Base-by-base conservation (phyloP, 1,139 yeast species). In the Yarrowia galli region DNA sequence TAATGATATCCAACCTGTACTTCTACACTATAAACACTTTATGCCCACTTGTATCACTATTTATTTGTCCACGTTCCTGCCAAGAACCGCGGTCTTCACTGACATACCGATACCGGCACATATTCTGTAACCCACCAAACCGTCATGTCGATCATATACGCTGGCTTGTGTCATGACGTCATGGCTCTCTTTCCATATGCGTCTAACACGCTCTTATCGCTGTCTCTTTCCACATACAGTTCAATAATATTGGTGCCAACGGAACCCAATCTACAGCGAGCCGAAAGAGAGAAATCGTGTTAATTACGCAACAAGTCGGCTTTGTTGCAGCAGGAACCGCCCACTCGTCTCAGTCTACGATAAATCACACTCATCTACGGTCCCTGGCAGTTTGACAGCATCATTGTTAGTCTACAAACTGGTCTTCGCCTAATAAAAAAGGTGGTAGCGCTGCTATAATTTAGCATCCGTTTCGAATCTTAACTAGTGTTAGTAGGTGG, bases 391-490 rank as follows among this genome's bases (percentile, higher is more conserved):
- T n/a, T 28, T 42, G 38, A 42, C 63, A 54, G 45, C 56, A 53
- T 54, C 28, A 58, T 58, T 43, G 64, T 58, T 58, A 58, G 64
- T 58, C 32, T 58, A 58, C 51, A 58, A 58, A 43, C 51, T 32
- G 51, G 48, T 42, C 51, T 28, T 58, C 51, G 51, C 42, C 51
- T 43, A 42, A 58, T 58, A 42, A 42, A 43, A 58, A 58, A 42
- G 40, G 49, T 25, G 15, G 64, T 58, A 43, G 42, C 51, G 51
- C 64, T 43, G 64, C 64, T 58, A 58, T 58, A 58, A 58, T 58
- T 58, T 58, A 58, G 64, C 64, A 43, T 58, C 64, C 36, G 64
- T 58, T 58, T 58, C 64, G 13, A 58, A 58, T 43, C 64, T 58
- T 58, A 54, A 54, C 61, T 54, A 43, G 64, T 58, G 64, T 58